Percentiles rank a stretch among this genome's conserved stretches.
Conservation (phyloP, 305 asterid genomes). For the Fraxinus nigra region DNA sequence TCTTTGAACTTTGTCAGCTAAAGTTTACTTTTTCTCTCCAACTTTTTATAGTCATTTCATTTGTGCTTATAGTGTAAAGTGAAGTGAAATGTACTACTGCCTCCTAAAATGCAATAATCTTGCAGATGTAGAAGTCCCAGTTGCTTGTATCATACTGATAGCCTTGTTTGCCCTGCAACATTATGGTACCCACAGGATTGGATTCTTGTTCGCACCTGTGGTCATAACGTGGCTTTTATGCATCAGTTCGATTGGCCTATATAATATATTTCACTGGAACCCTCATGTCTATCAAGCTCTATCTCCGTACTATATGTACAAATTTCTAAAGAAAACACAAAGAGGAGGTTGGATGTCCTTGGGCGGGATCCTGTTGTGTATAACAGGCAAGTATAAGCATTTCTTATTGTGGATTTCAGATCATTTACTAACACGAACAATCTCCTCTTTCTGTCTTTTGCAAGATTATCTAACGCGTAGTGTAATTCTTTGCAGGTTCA, state of each 20-base stretch:
- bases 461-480: not conserved
- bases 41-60: not conserved
- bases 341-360: slow-evolving; percentile 35
- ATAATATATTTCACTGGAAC: slow-evolving; percentile 64
- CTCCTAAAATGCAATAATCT: slow-evolving; percentile 27
- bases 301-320: slow-evolving; percentile 61
- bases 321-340: slow-evolving; percentile 30
- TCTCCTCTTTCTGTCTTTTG: not conserved
- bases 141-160: slow-evolving; percentile 58
- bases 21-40: not conserved
- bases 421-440: not conserved
- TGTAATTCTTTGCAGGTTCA: not conserved
- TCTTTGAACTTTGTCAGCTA: not conserved
- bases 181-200: slow-evolving; percentile 78
- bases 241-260: slow-evolving; percentile 62
- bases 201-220: slow-evolving; percentile 73
- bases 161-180: slow-evolving; percentile 77
- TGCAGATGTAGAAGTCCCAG: slow-evolving; percentile 78
- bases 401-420: not conserved
- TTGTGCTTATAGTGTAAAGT: not conserved
- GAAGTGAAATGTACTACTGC: slow-evolving; percentile 18
- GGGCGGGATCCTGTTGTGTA: slow-evolving; percentile 33
- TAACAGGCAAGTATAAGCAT: slow-evolving; percentile 26
- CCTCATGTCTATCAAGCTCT: slow-evolving; percentile 59
- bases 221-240: slow-evolving; percentile 68